Base-by-base conservation (phyloP, 495 filamentous ascomycete genomes). In the Articulospora tetracladia region DNA sequence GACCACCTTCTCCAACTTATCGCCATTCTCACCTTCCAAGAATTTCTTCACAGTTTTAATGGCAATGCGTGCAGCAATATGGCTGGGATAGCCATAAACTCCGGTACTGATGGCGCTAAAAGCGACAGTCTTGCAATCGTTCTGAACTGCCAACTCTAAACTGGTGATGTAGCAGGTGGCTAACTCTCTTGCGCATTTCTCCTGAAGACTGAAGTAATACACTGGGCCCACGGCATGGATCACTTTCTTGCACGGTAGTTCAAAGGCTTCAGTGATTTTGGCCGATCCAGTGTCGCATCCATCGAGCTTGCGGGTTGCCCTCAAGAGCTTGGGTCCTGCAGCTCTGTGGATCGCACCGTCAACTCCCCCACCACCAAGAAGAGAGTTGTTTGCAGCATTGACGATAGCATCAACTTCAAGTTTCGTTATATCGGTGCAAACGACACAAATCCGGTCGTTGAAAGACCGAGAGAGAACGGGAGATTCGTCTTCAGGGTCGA, bases 191-290 rank as follows among this genome's bases (percentile, higher is more conserved):
- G 68, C 74, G 12, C 74, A 65, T 2, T 72, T 63, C 23, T 68
- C 55, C 1, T 65, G 63, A 2, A 53, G 59, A 34, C 73, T 70
- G 0, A 25, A 24, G 23, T 68, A 53, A 73, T 95, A 98, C n/a
- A 95, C 70, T 2, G 93, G 93, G 0, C 94, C 94, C 1, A 97
- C 94, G 36, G 94, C 80, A 69, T 97, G 94, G 53, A 98, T 95
- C 22, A 98, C 81, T 55, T 86, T 85, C 51, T 83, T 79, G 72
- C 82, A 88, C 10, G 90, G 91, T 4, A 98, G 76, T 0, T 81
- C 63, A 74, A 92, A 93, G 3, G 83, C 93, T 47, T 74, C 68
- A 0, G 94, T 96, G 67, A 95, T 93, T 68, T 93, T 94, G 52
- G 93, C 90, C 26, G 77, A 75, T 55, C 94, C 94, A 0, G 90